Base-by-base conservation (phyloP, 73 alveolate genomes). In the Paramecium tetraurelia region DNA sequence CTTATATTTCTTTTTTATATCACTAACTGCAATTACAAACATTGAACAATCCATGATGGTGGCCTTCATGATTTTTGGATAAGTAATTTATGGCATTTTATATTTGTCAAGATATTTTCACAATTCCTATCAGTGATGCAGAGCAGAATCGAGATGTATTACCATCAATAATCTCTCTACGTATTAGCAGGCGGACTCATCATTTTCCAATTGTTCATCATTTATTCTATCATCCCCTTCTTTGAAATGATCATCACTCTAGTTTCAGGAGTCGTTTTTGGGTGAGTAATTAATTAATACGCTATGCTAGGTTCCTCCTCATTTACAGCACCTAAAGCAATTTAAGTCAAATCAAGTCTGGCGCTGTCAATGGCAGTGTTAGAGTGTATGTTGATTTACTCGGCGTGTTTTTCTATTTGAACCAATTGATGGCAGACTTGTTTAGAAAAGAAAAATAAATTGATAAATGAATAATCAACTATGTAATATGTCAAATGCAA, bases 41-140 rank as follows among this genome's bases (percentile, higher is more conserved):
- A 40, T 72, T 80, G 76, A 80, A 20, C 16, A 43, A 43, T 80
- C 90, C 1, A 80, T 80, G 90, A 80, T 80, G 90, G 90, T 46
- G 1, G 70, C 50, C 16, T 80, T 80, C 48, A 80, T 80, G 75
- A 44, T 80, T 9, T 33, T 33, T 11, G 90, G 90, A 80, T 80
- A 80, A 38, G 86, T 72, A 72, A 35, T 29, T 6, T 14, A 29
- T 12, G 12, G 1, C 2, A 29, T 72, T 14, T 5, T 36, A 35
- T 72, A 18, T n/a, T 53, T 53, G 14, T 68, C 46, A 68, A 72
- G 90, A 44, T 80, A 44, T 80, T 80, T 46, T 41, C 76, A 7
- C 18, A 80, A 46, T 44, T 80, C 21, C 20, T 80, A 10, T 80
- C 90, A 41, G 90, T 80, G 29, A 22, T 80, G 46, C 24, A 80